Evolutionary conservation across 352 stramenopile genomes (phyloP).

Genomic region (Blastocystis sp.): DNA sequence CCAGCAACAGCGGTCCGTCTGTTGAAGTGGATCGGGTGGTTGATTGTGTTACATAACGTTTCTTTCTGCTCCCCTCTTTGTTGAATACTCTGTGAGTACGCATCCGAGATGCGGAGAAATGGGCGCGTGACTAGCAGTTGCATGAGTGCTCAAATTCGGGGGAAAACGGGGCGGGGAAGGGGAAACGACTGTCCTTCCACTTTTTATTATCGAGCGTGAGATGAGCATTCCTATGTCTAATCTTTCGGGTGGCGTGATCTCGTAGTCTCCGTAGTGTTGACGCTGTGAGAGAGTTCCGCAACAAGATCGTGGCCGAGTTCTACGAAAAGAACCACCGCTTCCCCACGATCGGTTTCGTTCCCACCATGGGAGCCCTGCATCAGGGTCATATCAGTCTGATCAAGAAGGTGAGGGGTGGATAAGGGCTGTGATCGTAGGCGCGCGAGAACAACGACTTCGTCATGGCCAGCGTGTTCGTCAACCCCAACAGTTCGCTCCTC

Average conservation of each 20-base stretch:
- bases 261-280: slow-evolving; percentile 45
- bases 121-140: too few species aligned
- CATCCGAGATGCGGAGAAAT: too few species aligned
- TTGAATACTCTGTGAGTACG: background rate
- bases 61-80: background rate
- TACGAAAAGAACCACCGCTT: slow-evolving; percentile 64
- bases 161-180: background rate
- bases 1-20: too few species aligned
- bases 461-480: slow-evolving; percentile 94
- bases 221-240: slow-evolving; percentile 46
- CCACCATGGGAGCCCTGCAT: slow-evolving; percentile 98
- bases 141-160: too few species aligned
- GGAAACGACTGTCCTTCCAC: background rate
- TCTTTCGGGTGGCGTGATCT: background rate
- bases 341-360: slow-evolving; percentile 88
- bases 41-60: too few species aligned
- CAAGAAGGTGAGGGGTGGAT: slow-evolving; percentile 71
- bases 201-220: background rate
- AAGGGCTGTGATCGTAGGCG: slow-evolving; percentile 75
- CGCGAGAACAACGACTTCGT: slow-evolving; percentile 86
- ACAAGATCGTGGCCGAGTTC: slow-evolving; percentile 58
- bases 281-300: slow-evolving; percentile 15
- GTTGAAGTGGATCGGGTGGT: too few species aligned
- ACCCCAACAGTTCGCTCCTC: slow-evolving; percentile 95
- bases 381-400: slow-evolving; percentile 88